Base-by-base conservation (phyloP, 176 grass and related monocot genomes). In the Triticum urartu region DNA sequence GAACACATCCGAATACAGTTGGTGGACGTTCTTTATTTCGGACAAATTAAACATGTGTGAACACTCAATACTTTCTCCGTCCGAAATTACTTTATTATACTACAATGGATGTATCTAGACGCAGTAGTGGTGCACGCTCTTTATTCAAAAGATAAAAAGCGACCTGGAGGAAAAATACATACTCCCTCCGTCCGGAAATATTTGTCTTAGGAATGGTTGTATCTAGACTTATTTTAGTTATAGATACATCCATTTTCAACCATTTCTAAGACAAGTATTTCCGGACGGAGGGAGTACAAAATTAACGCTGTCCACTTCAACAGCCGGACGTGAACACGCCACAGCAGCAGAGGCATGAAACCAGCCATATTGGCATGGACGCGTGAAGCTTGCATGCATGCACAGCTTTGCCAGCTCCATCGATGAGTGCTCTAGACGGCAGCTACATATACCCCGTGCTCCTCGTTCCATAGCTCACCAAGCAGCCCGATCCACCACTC, bases 291-390 rank as follows among this genome's bases (percentile, higher is more conserved):
- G 25, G 25, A 25, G 25, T 25, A 62, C 5, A 82, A 68, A 67
- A 24, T 30, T 11, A 56, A 71, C 3, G 43, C 11, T 14, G 68
- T 61, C 68, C 21, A 64, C 25, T 64, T 75, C 58, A 75, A 70
- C 21, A 68, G 21, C 10, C 14, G 25, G 26, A 68, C 3, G 43
- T 13, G 36, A 43, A 3, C 71, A 25, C 72, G 72, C 24, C 77
- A 43, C 0, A 45, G 56, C 56, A 21, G 22, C 22, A 43, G 54
- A 64, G 38, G 82, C 82, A 84, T 64, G 82, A 84, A 84, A 75
- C 38, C 35, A n/a, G 70, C 70, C 70, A n/a, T 15, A 30, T 22
- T 21, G 24, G 20, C 25, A 48, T 30, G 52, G 38, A 84, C 15
- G 82, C 82, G 56, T 84, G 56, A 75, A 84, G 11, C 50, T 61